These are phyloP conservation scores for Cystobasidium slooffiae DNA, from an alignment of 1,284 basidiomycete species.

Conservation along the genomic window DNA sequence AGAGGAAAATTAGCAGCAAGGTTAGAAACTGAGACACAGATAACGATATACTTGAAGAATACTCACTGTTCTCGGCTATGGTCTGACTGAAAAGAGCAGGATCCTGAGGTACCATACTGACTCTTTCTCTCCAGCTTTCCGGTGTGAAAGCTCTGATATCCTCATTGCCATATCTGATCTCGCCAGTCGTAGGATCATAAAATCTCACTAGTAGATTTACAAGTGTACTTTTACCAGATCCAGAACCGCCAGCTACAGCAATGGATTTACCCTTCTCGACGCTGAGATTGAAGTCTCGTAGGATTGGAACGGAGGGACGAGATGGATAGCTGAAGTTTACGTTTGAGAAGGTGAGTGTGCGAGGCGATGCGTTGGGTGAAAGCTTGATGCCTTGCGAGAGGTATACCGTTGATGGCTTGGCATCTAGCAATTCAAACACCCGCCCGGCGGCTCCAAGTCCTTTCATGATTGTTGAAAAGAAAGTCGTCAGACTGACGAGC, in stretches of 20 bases:
- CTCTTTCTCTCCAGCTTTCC: slow-evolving; percentile 80
- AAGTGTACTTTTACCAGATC: slow-evolving; percentile 75
- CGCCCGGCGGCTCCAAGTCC: slow-evolving; percentile 90
- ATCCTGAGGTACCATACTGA: slow-evolving; percentile 82
- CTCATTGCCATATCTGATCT: slow-evolving; percentile 68
- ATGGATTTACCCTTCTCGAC: slow-evolving; percentile 74
- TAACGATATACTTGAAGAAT: too few relatives aligned
- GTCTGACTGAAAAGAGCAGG: slow-evolving; percentile 51
- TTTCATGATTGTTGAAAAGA: slow-evolving; percentile 61
- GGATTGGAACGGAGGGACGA: slow-evolving; percentile 71
- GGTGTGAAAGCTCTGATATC: slow-evolving; percentile 83
- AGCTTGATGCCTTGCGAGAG: slow-evolving; percentile 64
- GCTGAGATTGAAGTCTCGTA: slow-evolving; percentile 69
- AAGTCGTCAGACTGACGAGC: slow-evolving; percentile 55
- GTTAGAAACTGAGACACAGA: too few relatives aligned
- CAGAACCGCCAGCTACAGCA: slow-evolving; percentile 57
- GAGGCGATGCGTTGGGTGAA: slow-evolving; percentile 58
- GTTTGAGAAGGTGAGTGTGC: slow-evolving; percentile 72
- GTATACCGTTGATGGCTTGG: slow-evolving; percentile 63
- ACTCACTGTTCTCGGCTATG: slow-evolving; percentile 52
- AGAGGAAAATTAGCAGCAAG: slow-evolving; percentile 75
- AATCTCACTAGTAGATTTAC: slow-evolving; percentile 86
- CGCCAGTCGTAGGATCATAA: slow-evolving; percentile 86
- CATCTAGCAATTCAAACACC: slow-evolving; percentile 88
- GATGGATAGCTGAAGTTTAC: slow-evolving; percentile 82